These are phyloP conservation scores for Pestalotiopsis sp. DNA, from an alignment of 2,329 filamentous ascomycete species.

Conservation along the genomic window DNA sequence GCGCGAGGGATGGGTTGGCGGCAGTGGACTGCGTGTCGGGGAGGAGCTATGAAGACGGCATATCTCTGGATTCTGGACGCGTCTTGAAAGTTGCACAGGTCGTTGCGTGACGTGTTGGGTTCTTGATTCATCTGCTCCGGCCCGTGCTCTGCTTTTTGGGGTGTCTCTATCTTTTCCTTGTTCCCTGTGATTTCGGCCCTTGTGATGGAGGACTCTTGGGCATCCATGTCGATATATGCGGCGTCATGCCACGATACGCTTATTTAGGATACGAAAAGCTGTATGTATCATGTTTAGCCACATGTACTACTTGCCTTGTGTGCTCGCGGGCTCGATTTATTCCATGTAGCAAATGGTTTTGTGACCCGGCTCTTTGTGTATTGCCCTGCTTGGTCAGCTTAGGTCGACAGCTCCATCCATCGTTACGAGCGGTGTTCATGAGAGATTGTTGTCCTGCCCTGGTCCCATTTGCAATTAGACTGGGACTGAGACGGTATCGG, in stretches of 20 bases:
- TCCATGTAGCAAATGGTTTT: too few species aligned
- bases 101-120: not conserved
- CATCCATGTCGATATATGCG: too few species aligned
- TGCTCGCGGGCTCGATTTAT: too few species aligned
- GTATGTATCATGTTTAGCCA: too few species aligned
- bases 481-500: not conserved
- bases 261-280: too few species aligned
- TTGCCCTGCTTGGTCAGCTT: not conserved
- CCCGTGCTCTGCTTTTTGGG: too few species aligned
- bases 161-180: too few species aligned
- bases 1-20: conserved; percentile 73
- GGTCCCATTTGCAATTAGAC: not conserved
- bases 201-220: too few species aligned
- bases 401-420: not conserved
- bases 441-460: not conserved
- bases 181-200: too few species aligned
- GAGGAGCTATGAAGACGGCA: conserved; percentile 42
- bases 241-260: too few species aligned
- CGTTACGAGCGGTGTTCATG: not conserved
- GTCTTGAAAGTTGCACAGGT: not conserved
- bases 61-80: not conserved
- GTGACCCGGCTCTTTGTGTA: too few species aligned
- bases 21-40: conserved; percentile 55
- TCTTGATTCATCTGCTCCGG: not conserved
- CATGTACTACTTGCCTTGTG: too few species aligned